Evolutionary conservation across 129 eudicot genomes (phyloP), one percentile per base, ranked within the genome.

Genomic region (Artemisia argyi): DNA sequence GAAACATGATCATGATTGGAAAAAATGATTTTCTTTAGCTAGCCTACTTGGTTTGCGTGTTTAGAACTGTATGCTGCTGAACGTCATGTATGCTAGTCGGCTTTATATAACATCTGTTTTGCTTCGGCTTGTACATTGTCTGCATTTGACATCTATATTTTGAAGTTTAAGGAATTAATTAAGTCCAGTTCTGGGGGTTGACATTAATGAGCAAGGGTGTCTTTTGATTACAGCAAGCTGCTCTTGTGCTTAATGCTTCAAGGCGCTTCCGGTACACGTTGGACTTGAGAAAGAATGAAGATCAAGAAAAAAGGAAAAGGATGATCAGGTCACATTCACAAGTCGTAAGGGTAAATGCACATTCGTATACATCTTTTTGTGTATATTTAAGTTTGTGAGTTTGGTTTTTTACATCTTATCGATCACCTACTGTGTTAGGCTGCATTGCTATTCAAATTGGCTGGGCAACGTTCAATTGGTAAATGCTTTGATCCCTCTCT

Each of bases 311-410:
- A 47, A 77, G 87, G 77, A 88, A 88, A 39, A 74, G 91, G 78
- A 77, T 85, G 89, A 94, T 94, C 66, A 94, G 98, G 80, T 91
- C 97, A 65, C 98, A 94, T 78, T 91, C 98, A 47, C 98, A 90
- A 87, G 98, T 94, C 77, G 79, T 90, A 80, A 81, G 98, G 82
- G 98, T 93, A 90, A 28, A 73, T 46, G 26, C 3, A 13, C 35
- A 18, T 66, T 35, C 22, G 57, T 68, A 51, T 46, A 30, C 47
- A 0, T 28, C 3, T 22, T 48, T 28, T 11, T 62, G 20, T n/a
- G 8, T n/a, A n/a, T n/a, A n/a, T n/a, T n/a, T n/a, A n/a, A n/a
- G n/a, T n/a, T n/a, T n/a, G n/a, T n/a, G n/a, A n/a, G n/a, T n/a
- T n/a, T n/a, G n/a, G n/a, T n/a, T n/a, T n/a, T n/a, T n/a, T n/a